phyloP scores from a whole-genome alignment of 208 protist genomes.

The Phytomonas sp. region DNA sequence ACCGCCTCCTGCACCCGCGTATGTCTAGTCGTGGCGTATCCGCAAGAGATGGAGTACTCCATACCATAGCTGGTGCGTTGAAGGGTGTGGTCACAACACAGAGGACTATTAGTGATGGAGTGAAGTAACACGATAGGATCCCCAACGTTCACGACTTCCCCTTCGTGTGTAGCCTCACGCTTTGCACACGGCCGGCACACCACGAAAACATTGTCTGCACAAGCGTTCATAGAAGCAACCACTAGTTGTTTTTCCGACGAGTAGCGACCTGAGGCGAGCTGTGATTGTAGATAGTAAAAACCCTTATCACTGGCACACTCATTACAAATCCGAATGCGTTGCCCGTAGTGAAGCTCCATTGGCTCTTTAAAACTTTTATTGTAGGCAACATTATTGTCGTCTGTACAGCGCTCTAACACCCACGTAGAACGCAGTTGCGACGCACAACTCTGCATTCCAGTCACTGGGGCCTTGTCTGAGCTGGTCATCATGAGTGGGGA shows the following conservation, averaged over 20 bases:
- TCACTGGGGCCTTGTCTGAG: conserved; percentile 16
- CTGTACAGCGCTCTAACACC: conserved; percentile 48
- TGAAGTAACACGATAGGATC: conserved; percentile 72
- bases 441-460: neutral
- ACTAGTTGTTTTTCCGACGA: conserved; percentile 39
- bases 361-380: conserved; percentile 29
- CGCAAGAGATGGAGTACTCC: conserved; percentile 56
- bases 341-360: conserved; percentile 75
- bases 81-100: conserved; percentile 27
- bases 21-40: conserved; percentile 27
- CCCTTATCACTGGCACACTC: conserved; percentile 41
- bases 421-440: conserved; percentile 65
- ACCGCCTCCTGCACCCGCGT: conserved; percentile 36
- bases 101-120: conserved; percentile 56
- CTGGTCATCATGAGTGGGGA: conserved; percentile 9
- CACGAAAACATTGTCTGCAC: conserved; percentile 64
- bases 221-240: conserved; percentile 33
- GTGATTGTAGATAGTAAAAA: conserved; percentile 66
- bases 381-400: conserved; percentile 71
- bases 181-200: conserved; percentile 32
- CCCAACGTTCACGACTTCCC: conserved; percentile 44
- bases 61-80: conserved; percentile 46
- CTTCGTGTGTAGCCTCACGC: conserved; percentile 48
- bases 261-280: conserved; percentile 28
- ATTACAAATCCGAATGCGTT: conserved; percentile 71